Conservation (phyloP, 1,139 yeast species). For the Zhuliangozyma blackwelliae region DNA sequence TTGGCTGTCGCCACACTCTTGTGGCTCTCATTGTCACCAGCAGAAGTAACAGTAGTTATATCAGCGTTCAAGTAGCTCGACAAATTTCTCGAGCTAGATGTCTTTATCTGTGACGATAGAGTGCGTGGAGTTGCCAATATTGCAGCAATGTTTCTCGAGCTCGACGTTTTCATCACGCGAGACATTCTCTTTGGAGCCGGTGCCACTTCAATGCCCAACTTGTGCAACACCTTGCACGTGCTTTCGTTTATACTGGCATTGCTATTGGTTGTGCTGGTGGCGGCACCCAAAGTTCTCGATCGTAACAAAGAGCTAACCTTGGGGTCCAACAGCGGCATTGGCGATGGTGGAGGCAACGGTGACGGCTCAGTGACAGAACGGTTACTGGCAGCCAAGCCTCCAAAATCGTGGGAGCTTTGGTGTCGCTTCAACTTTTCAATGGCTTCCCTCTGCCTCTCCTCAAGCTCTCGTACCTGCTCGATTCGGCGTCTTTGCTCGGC, state of each 20-base stretch:
- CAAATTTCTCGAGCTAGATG: slow-evolving; percentile 44
- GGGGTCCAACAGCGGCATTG: slow-evolving; percentile 28
- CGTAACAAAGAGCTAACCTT: slow-evolving; percentile 30
- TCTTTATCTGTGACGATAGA: slow-evolving; percentile 21
- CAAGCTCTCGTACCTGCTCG: slow-evolving; percentile 9
- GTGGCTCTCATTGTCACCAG: no score
- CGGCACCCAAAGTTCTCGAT: slow-evolving; percentile 33
- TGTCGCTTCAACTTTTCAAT: slow-evolving; percentile 26
- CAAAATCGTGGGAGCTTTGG: slow-evolving; percentile 25
- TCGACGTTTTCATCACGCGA: slow-evolving; percentile 36
- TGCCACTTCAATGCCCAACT: slow-evolving; percentile 39
- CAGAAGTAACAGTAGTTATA: background rate
- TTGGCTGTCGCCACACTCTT: no score
- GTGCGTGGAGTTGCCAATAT: slow-evolving; percentile 15
- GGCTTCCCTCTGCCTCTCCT: slow-evolving; percentile 29
- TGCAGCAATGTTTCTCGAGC: slow-evolving; percentile 40
- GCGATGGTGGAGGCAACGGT: slow-evolving; percentile 1
- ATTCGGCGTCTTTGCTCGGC: slow-evolving; percentile 12
- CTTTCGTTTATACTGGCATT: slow-evolving; percentile 7
- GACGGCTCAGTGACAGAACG: slow-evolving; percentile 21
- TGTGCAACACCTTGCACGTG: slow-evolving; percentile 38
- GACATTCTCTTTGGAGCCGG: slow-evolving; percentile 22
- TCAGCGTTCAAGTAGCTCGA: slow-evolving; percentile 18
- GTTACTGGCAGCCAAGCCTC: slow-evolving; percentile 15
- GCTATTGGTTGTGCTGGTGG: slow-evolving; percentile 16